These are phyloP conservation scores for Paraphaeosphaeria sporulosa DNA, from an alignment of 2,329 filamentous ascomycete genomes.

Conservation along the genomic window DNA sequence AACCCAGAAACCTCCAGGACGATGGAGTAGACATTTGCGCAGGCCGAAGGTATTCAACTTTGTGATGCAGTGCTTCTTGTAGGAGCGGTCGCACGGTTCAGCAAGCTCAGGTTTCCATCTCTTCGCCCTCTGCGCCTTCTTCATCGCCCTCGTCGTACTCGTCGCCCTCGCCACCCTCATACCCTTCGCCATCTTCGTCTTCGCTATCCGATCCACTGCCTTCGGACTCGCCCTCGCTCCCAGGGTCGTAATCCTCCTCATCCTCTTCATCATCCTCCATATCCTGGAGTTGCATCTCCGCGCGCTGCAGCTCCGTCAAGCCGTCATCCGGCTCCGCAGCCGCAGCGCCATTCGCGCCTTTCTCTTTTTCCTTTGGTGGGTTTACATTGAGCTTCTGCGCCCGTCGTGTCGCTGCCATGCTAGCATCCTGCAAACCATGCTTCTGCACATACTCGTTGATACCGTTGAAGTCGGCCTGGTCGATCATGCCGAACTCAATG, in stretches of 20 bases:
- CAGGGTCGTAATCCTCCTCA: conserved; percentile 53
- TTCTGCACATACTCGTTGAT: conserved; percentile 69
- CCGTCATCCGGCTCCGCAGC: conserved; percentile 40
- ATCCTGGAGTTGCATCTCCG: conserved; percentile 47
- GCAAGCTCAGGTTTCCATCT: conserved; percentile 32
- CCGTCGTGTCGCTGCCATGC: conserved; percentile 65
- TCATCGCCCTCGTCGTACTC: conserved; percentile 39
- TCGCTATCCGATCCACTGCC: conserved; percentile 47
- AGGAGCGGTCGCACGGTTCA: background rate
- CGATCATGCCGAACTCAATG: conserved; percentile 71
- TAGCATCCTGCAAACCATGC: conserved; percentile 68
- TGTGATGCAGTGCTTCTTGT: background rate
- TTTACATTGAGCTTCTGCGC: conserved; percentile 67
- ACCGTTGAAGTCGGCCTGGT: conserved; percentile 68
- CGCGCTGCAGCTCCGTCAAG: conserved; percentile 50
- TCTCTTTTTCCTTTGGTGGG: conserved; percentile 35
- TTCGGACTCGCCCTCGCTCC: conserved; percentile 51
- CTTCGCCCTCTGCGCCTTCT: conserved; percentile 24
- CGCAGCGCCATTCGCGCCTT: conserved; percentile 29
- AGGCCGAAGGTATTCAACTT: background rate
- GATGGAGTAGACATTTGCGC: background rate
- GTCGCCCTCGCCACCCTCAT: conserved; percentile 40
- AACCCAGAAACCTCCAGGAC: too few relatives aligned
- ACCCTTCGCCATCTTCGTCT: conserved; percentile 36
- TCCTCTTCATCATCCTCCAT: conserved; percentile 53